Conservation (phyloP, 2,329 filamentous ascomycete genomes). For the Rhynchosporium graminicola region DNA sequence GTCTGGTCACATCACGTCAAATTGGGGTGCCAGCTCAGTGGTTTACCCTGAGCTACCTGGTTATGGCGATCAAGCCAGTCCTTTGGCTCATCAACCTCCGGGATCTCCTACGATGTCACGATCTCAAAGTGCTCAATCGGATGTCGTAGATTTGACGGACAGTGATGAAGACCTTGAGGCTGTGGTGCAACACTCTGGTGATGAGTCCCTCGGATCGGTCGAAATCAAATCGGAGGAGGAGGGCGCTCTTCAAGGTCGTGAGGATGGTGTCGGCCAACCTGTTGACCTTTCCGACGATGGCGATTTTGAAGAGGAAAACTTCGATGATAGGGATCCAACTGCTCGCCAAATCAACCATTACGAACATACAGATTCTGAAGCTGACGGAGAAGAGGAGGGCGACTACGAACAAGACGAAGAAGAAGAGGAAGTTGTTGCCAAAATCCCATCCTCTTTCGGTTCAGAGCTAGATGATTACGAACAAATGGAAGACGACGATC, state of each 20-base stretch:
- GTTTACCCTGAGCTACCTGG: constrained; percentile 31
- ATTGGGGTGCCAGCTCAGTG: constrained; percentile 6
- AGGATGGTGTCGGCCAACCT: not conserved
- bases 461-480: constrained; percentile 9
- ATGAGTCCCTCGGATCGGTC: constrained; percentile 1
- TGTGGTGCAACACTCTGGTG: constrained; percentile 1
- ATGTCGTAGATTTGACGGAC: constrained; percentile 35
- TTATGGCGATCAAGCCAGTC: constrained; percentile 5
- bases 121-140: constrained; percentile 33
- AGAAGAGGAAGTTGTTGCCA: constrained; percentile 6
- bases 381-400: constrained; percentile 15
- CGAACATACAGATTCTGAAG: constrained; percentile 14
- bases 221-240: constrained; percentile 23
- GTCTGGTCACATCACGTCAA: not conserved
- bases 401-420: constrained; percentile 6
- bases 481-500: constrained; percentile 21
- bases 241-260: constrained; percentile 10
- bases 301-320: constrained; percentile 40
- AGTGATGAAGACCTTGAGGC: constrained; percentile 25
- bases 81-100: constrained; percentile 9
- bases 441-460: not conserved
- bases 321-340: constrained; percentile 9
- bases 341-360: constrained; percentile 2
- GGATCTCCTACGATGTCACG: constrained; percentile 28
- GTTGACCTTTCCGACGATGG: constrained; percentile 28